Conservation (phyloP, 257 asterid genomes). For the Solanum chmielewskii region DNA sequence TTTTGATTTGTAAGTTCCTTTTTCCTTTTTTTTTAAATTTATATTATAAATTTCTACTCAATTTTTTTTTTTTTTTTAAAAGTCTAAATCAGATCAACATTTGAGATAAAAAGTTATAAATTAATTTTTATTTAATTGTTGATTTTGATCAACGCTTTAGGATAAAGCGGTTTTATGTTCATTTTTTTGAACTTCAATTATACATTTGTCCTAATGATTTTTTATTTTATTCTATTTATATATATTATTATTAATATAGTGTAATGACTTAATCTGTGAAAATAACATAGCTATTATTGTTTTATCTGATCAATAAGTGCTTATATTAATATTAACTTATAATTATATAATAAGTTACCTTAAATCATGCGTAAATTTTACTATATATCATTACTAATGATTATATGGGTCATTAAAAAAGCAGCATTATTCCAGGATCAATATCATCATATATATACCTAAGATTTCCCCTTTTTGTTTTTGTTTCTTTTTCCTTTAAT, state of each 20-base stretch:
- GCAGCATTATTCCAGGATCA: background rate
- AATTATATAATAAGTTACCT: background rate
- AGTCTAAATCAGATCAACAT: no score
- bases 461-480: background rate
- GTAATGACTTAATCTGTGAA: background rate
- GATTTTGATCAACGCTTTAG: no score
- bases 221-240: background rate
- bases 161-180: no score
- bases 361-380: background rate
- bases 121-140: no score
- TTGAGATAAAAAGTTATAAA: no score
- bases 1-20: no score
- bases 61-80: no score
- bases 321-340: background rate
- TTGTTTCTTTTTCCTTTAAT: background rate
- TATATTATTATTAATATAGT: background rate
- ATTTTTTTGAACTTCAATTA: background rate
- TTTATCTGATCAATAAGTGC: background rate
- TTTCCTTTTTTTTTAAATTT: no score
- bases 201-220: background rate
- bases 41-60: no score
- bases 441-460: background rate
- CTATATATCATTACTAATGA: background rate
- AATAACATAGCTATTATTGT: background rate
- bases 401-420: background rate